These are phyloP conservation scores for Pythium sukuiense DNA, from an alignment of 352 stramenopile genomes.

Conservation along the genomic window DNA sequence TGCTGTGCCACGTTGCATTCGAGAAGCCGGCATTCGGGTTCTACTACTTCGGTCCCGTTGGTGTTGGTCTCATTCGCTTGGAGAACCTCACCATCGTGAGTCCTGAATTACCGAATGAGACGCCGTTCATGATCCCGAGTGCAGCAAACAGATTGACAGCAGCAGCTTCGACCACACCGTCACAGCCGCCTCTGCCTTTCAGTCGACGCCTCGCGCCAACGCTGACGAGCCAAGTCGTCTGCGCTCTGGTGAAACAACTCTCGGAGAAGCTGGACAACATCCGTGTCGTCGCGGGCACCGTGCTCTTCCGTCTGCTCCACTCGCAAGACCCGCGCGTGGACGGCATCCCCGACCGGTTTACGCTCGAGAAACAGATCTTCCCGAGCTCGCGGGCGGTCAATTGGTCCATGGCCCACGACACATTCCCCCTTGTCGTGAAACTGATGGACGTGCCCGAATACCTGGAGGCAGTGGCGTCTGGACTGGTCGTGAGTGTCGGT, in stretches of 20 bases:
- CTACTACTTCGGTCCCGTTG: slow-evolving; percentile 72
- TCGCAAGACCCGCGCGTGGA: slow-evolving; percentile 61
- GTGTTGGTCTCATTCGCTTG: slow-evolving; percentile 50
- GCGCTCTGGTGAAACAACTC: slow-evolving; percentile 93
- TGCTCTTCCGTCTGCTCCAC: slow-evolving; percentile 88
- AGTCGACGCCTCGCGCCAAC: slow-evolving; percentile 39
- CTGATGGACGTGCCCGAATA: slow-evolving; percentile 89
- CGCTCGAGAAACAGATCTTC: slow-evolving; percentile 70
- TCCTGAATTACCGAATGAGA: slow-evolving; percentile 3
- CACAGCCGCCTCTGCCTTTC: slow-evolving; percentile 25
- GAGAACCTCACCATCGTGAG: slow-evolving; percentile 25
- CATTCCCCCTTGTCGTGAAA: slow-evolving; percentile 89
- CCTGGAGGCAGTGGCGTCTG: slow-evolving; percentile 78
- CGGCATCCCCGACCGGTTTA: slow-evolving; percentile 70
- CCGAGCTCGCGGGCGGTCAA: slow-evolving; percentile 58
- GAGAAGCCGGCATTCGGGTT: slow-evolving; percentile 56
- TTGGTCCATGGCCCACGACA: slow-evolving; percentile 83
- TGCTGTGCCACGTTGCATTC: slow-evolving; percentile 67
- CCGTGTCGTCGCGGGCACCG: slow-evolving; percentile 82
- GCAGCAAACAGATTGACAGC: slow-evolving; percentile 4
- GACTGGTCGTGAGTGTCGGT: slow-evolving; percentile 94
- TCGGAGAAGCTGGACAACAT: slow-evolving; percentile 96
- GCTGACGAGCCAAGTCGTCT: slow-evolving; percentile 40
- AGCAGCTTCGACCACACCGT: background rate
- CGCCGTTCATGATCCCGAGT: slow-evolving; percentile 23